Evolutionary conservation across 495 filamentous ascomycete genomes (phyloP).

Genomic region (Lichina pygmaea): DNA sequence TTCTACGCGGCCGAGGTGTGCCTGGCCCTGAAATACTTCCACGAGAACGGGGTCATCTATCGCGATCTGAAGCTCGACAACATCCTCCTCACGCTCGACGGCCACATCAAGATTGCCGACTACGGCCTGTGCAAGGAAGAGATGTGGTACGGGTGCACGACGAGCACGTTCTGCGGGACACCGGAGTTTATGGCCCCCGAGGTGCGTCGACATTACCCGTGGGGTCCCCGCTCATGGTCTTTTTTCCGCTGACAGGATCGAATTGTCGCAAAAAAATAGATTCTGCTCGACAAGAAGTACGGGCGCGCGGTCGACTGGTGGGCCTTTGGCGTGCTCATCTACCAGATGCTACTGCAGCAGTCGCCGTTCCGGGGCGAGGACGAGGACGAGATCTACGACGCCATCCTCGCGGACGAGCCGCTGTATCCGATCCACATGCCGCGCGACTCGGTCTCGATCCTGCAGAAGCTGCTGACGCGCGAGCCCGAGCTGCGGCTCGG

Average conservation of each 20-base stretch:
- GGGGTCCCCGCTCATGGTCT: constrained; percentile 3
- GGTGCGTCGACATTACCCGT: constrained; percentile 21
- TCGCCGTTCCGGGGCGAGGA: constrained; percentile 98
- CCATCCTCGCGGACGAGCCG: constrained; percentile 91
- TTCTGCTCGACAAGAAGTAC: constrained; percentile 95
- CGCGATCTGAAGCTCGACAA: constrained; percentile 99
- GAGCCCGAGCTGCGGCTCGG: constrained; percentile 84
- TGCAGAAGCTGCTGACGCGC: constrained; percentile 89
- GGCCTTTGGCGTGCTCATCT: constrained; percentile 98
- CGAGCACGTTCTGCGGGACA: constrained; percentile 95
- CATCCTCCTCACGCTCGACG: constrained; percentile 83
- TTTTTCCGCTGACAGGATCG: neutral
- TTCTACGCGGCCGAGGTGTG: constrained; percentile 98
- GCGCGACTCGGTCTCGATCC: constrained; percentile 84
- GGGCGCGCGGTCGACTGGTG: constrained; percentile 99
- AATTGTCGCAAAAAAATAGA: constrained; percentile 20
- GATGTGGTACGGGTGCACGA: constrained; percentile 96
- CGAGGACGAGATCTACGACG: constrained; percentile 98
- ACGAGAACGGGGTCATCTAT: constrained; percentile 98
- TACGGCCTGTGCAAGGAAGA: constrained; percentile 98
- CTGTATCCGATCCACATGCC: constrained; percentile 99
- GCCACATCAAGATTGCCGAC: constrained; percentile 96
- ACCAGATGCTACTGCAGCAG: constrained; percentile 98
- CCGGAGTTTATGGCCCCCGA: constrained; percentile 99
- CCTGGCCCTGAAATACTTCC: constrained; percentile 94